phyloP scores from a whole-genome alignment of 2,329 filamentous ascomycete genomes.

The Sporothrix luriei region DNA sequence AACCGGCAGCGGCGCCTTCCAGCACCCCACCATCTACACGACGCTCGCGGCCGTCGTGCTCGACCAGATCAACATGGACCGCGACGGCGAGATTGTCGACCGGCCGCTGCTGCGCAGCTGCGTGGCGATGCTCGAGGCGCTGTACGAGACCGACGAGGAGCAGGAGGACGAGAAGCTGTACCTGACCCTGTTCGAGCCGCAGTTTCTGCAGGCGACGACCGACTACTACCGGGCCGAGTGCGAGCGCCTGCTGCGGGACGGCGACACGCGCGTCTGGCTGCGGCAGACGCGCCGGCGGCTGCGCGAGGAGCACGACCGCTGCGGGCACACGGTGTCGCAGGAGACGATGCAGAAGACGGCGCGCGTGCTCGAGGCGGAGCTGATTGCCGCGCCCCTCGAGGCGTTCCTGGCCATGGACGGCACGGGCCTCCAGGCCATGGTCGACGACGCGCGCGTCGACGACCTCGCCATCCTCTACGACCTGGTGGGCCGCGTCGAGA shows the following conservation, averaged over 20 bases:
- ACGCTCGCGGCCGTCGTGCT: constrained; percentile 81
- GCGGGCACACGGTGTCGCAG: constrained; percentile 75
- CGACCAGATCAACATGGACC: constrained; percentile 89
- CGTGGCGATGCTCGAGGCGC: constrained; percentile 82
- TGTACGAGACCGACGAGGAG: constrained; percentile 82
- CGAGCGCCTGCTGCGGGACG: constrained; percentile 70
- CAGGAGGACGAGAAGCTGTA: constrained; percentile 81
- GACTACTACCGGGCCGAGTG: constrained; percentile 78
- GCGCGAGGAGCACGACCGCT: constrained; percentile 78
- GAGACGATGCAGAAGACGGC: constrained; percentile 73
- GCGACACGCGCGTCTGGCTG: constrained; percentile 81
- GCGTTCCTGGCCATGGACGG: constrained; percentile 83
- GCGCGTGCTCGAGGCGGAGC: constrained; percentile 74
- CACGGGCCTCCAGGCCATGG: constrained; percentile 84
- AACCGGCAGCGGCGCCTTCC: not conserved
- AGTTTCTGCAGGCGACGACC: constrained; percentile 70
- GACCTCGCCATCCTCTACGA: constrained; percentile 81
- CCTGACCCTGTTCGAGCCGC: constrained; percentile 76
- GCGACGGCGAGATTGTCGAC: constrained; percentile 86
- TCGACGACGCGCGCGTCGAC: constrained; percentile 80
- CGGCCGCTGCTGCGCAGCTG: constrained; percentile 79
- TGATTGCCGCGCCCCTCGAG: constrained; percentile 75
- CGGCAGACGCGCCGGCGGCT: constrained; percentile 73
- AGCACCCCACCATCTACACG: constrained; percentile 61
- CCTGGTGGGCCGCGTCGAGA: constrained; percentile 76